A percentile compares a stretch with the other conserved stretches of the same genome.
Evolutionary conservation across 139 green algal species (phyloP).

Genomic region (Chlamydomonas sp.): DNA sequence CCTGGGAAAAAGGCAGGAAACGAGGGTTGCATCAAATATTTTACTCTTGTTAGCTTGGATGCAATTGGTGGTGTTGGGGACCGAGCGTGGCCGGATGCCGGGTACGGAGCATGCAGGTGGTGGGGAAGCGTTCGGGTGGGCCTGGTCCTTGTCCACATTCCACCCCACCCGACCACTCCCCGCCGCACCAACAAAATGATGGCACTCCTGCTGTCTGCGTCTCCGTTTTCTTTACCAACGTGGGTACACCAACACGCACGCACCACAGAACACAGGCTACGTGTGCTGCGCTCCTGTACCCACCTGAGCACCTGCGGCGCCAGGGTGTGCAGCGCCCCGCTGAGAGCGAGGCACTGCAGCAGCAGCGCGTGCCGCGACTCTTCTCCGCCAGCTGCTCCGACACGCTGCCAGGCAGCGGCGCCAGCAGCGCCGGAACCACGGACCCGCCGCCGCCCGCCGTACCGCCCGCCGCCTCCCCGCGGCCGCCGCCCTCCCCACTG

Average conservation of each 20-base stretch:
- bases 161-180: neutral
- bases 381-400: constrained; percentile 47
- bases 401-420: constrained; percentile 5
- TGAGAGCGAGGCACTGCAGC: constrained; percentile 39
- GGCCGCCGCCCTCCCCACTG: neutral
- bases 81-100: no score
- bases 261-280: no score
- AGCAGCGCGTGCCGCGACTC: constrained; percentile 40
- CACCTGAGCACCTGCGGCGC: constrained; percentile 37
- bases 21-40: no score
- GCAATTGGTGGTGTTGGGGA: no score
- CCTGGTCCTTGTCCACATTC: no score
- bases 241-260: no score
- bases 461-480: neutral
- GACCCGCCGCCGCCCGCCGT: neutral
- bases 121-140: no score
- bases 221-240: no score
- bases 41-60: no score
- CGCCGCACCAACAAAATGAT: neutral
- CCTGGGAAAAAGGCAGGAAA: neutral
- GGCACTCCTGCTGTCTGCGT: neutral
- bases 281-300: no score
- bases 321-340: constrained; percentile 38
- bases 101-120: no score
- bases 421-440: neutral